phyloP scores from a whole-genome alignment of 2,329 filamentous ascomycete species.

The Biscogniauxia marginata region DNA sequence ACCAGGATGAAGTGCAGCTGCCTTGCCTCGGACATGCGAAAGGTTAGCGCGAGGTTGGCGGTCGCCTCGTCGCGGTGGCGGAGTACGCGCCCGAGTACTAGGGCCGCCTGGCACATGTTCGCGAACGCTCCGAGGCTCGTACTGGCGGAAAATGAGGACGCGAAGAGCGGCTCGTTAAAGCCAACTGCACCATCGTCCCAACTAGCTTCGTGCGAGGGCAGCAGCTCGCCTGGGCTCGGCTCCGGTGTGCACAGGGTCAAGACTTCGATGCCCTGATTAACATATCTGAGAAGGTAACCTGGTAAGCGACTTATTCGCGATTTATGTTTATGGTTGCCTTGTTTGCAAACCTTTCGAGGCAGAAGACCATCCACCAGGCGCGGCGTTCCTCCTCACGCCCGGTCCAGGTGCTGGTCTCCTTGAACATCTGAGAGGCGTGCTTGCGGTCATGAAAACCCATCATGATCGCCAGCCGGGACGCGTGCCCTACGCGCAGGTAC shows the following conservation, averaged over 20 bases:
- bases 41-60: constrained; percentile 1
- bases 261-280: constrained; percentile 20
- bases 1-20: constrained; percentile 17
- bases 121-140: constrained; percentile 29
- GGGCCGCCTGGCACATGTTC: constrained; percentile 32
- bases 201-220: constrained; percentile 27
- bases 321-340: too few species aligned
- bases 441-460: constrained; percentile 28
- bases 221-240: constrained; percentile 24
- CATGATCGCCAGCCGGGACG: constrained; percentile 23
- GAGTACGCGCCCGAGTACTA: constrained; percentile 33
- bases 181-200: constrained; percentile 31
- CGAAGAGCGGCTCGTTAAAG: constrained; percentile 27
- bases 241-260: constrained; percentile 28
- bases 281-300: too few species aligned
- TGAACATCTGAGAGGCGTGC: constrained; percentile 27
- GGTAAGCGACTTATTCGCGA: too few species aligned
- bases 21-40: constrained; percentile 16
- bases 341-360: constrained; percentile 34
- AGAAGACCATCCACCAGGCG: constrained; percentile 34
- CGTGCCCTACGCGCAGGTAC: constrained; percentile 29
- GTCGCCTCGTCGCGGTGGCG: constrained; percentile 18
- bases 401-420: constrained; percentile 27
- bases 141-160: constrained; percentile 16
- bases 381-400: constrained; percentile 34